These are phyloP conservation scores for Scheffersomyces titani DNA, from an alignment of 1,139 yeast genomes.

Conservation along the genomic window DNA sequence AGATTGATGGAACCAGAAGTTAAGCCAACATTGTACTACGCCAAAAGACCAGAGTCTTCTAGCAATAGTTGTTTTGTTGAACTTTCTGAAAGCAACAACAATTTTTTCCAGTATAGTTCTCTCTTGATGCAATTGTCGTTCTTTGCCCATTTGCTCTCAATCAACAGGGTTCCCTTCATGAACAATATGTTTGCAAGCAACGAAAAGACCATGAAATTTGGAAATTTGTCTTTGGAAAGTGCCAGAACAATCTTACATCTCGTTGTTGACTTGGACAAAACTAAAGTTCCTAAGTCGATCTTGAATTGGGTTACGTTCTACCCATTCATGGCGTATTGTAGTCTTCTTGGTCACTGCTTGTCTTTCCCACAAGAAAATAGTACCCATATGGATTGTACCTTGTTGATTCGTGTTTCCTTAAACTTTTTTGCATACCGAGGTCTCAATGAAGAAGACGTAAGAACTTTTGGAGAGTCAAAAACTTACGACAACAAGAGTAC, in stretches of 20 bases:
- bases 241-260: constrained; percentile 11
- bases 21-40: constrained; percentile 14
- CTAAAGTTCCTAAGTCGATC: constrained; percentile 21
- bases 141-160: constrained; percentile 11
- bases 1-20: constrained; percentile 19
- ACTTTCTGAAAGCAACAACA: background rate
- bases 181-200: constrained; percentile 2
- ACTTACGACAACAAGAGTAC: constrained; percentile 7
- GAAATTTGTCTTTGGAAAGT: constrained; percentile 10
- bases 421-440: constrained; percentile 9
- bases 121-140: constrained; percentile 9
- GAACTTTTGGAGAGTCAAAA: constrained; percentile 1
- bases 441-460: background rate
- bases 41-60: background rate
- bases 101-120: constrained; percentile 1
- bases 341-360: constrained; percentile 6
- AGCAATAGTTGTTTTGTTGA: background rate
- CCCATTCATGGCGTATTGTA: constrained; percentile 20
- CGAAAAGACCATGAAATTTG: constrained; percentile 6
- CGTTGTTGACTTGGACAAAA: constrained; percentile 7
- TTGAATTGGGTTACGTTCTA: constrained; percentile 32
- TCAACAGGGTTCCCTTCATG: constrained; percentile 13
- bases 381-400: constrained; percentile 13
- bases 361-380: constrained; percentile 4
- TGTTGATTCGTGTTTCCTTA: constrained; percentile 16